phyloP scores from a whole-genome alignment of 345 rosid genomes.

The Melaleuca quinquenervia region DNA sequence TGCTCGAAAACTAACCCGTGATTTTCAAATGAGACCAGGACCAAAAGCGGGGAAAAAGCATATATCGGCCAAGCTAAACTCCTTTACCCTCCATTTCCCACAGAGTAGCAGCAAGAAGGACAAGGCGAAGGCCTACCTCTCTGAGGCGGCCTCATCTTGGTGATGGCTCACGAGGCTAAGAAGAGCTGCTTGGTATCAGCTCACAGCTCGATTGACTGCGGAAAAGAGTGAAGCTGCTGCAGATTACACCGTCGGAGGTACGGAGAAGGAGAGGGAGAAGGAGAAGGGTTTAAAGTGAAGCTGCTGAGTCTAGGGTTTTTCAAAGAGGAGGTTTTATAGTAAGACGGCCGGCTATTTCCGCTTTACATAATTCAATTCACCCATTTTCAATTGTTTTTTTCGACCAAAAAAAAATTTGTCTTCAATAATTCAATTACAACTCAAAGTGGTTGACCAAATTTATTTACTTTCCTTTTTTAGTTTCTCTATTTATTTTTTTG shows the following conservation, averaged over 20 bases:
- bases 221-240: background rate
- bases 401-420: background rate
- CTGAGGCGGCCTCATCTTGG: background rate
- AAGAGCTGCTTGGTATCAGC: background rate
- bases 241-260: background rate
- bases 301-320: background rate
- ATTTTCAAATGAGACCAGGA: background rate
- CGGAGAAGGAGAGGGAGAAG: background rate
- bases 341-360: background rate
- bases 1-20: background rate
- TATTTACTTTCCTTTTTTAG: background rate
- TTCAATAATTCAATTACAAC: background rate
- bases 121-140: background rate
- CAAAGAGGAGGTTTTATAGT: background rate
- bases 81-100: background rate
- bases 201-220: background rate
- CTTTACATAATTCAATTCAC: background rate
- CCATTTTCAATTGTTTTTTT: background rate
- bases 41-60: background rate
- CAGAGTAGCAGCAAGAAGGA: background rate
- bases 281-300: background rate
- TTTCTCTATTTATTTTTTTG: too few relatives aligned
- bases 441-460: background rate
- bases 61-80: background rate
- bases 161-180: background rate